Base-by-base conservation (phyloP, 208 protist genomes). In the Strigomonas culicis region DNA sequence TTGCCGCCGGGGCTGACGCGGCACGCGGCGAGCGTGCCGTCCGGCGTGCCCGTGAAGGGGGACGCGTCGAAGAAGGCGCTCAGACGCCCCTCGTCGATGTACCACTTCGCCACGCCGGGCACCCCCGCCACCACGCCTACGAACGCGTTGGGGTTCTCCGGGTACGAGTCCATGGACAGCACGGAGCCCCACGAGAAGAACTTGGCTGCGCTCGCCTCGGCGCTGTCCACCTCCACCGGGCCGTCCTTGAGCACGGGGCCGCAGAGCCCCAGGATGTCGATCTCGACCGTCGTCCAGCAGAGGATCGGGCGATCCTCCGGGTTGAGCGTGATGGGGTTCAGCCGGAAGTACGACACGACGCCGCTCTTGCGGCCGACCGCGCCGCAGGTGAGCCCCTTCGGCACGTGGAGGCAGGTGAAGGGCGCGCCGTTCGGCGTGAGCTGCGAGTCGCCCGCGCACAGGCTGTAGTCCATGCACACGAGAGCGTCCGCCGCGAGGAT, bases 41-140 rank as follows among this genome's bases (percentile, higher is more conserved):
- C 72, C 19, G 73, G 41, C 31, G 60, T 31, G 25, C 66, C 64
- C 2, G 43, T 39, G 4, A 84, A 53, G 31, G 56, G 60, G 49
- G 55, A 57, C 3, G 79, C 60, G 59, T 84, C 73, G 56, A 90
- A 94, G 76, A 88, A 92, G 69, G 72, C 77, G 69, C 74, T 87
- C 47, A 92, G 47, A 21, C 78, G 72, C 39, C 66, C 80, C 46
- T 91, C 84, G n/a, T 84, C 88, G 24, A 94, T 41, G 72, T 86
- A 85, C 88, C 84, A 94, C 69, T 92, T 91, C 66, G 74, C 82
- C 50, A 94, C 84, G 2, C 88, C 88, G 21, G 77, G 66, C 22
- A 88, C 77, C 1, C 84, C 84, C 0, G 71, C 80, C 46, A 94
- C 73, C 13, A 92, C 83, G 31, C 75, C 82, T 46, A 94, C 66